A percentile compares a stretch with the other conserved stretches of the same genome.
phyloP scores from a whole-genome alignment of 2,329 filamentous ascomycete genomes.

The Scleromitrula shiraiana region DNA sequence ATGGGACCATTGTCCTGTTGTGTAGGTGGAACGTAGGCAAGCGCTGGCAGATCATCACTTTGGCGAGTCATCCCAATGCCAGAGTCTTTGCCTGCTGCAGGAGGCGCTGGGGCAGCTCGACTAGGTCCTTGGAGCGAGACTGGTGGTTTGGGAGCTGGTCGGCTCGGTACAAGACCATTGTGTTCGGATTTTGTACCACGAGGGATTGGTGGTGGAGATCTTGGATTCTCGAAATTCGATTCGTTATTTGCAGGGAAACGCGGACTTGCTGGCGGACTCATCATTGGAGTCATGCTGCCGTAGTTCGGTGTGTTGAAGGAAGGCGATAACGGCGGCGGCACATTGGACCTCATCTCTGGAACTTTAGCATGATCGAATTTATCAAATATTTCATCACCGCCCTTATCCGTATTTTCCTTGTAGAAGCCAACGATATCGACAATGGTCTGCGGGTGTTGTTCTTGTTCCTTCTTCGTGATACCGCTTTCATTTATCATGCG shows the following conservation, averaged over 20 bases:
- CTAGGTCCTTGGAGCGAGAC: constrained; percentile 59
- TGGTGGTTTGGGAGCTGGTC: constrained; percentile 85
- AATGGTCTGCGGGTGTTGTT: constrained; percentile 91
- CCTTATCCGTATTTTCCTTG: constrained; percentile 80
- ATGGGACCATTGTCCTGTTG: constrained; percentile 32
- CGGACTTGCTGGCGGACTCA: constrained; percentile 72
- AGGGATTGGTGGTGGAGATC: constrained; percentile 85
- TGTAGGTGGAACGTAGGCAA: constrained; percentile 28
- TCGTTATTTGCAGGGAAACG: constrained; percentile 83
- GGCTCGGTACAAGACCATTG: constrained; percentile 62
- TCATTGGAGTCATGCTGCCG: constrained; percentile 40
- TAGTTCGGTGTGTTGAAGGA: constrained; percentile 47
- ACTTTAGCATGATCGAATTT: constrained; percentile 87
- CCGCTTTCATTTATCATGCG: constrained; percentile 90
- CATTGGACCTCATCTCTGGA: constrained; percentile 36
- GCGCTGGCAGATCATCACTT: constrained; percentile 43
- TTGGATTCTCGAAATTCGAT: constrained; percentile 94
- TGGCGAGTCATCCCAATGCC: constrained; percentile 54
- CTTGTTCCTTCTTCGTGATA: constrained; percentile 91
- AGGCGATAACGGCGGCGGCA: constrained; percentile 22
- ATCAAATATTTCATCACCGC: constrained; percentile 76
- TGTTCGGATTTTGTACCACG: constrained; percentile 41
- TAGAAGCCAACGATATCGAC: constrained; percentile 95
- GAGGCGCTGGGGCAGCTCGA: constrained; percentile 47
- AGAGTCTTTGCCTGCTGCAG: constrained; percentile 53